These are phyloP conservation scores for Durusdinium trenchii DNA, from an alignment of 73 alveolate species.

Conservation along the genomic window DNA sequence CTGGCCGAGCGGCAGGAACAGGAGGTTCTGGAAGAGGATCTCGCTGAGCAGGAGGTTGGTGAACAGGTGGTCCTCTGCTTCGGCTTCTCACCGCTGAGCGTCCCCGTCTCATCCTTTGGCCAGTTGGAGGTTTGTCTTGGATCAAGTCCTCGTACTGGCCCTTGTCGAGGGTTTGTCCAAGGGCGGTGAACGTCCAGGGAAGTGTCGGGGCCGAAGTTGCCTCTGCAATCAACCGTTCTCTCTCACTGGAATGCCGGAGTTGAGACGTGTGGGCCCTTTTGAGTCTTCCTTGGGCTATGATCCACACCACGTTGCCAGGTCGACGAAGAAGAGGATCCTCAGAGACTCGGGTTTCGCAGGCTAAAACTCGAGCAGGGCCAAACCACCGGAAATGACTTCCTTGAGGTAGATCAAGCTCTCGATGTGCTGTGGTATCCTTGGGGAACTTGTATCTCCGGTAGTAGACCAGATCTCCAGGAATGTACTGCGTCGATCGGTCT, in stretches of 20 bases:
- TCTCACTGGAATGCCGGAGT: not conserved
- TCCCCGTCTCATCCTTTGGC: not conserved
- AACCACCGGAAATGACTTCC: not conserved
- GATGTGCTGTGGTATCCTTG: not conserved
- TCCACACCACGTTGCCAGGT: not conserved
- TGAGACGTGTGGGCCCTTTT: not conserved
- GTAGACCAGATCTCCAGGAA: conserved; percentile 35
- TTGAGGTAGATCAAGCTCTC: not conserved
- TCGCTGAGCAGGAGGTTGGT: not conserved
- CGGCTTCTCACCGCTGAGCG: too few species aligned
- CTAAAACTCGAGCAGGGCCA: conserved; percentile 30
- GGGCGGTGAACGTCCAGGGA: conserved; percentile 2
- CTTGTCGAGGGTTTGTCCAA: not conserved
- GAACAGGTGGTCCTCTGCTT: not conserved
- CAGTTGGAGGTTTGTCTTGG: too few species aligned
- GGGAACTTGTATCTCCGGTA: not conserved
- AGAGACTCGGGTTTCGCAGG: not conserved
- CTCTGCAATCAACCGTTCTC: not conserved
- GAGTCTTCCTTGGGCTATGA: not conserved
- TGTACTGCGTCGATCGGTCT: not conserved
- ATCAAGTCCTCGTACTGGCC: not conserved
- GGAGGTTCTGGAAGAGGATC: not conserved
- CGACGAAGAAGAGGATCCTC: not conserved
- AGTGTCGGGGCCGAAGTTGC: not conserved
- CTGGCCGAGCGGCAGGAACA: not conserved